Base-by-base conservation (phyloP, 768 basidiomycete species). In the Melanogaster broomeanus region DNA sequence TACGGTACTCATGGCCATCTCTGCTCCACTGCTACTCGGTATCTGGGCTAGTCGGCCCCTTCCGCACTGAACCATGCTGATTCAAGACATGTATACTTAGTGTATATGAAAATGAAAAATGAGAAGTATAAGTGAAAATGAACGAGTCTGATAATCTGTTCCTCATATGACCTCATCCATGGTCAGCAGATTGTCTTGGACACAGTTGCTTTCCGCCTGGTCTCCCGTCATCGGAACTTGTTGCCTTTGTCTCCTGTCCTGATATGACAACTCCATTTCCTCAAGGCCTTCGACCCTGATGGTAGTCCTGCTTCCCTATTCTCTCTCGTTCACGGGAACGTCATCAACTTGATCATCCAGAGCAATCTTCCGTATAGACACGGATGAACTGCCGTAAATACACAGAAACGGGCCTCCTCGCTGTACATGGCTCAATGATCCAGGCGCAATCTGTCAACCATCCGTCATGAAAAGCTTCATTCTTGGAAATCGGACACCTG, bases 341-440 rank as follows among this genome's bases (percentile, higher is more conserved):
- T 9, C 19, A 15, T 25, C 45, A 47, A 19, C 16, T 27, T 33
- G n/a, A 12, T 25, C 18, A 25, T 18, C 35, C 35, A 47, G 16
- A 47, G 24, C 13, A 27, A 22, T 46, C 37, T 47, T 52, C 55
- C 50, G 57, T 34, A 45, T 31, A n/a, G 43, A 38, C 42, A 44
- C 57, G 57, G 57, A 39, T 19, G 35, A 28, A 45, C 46, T 54
- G 24, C 42, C 42, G 16, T 45, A 40, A 16, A 38, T 37, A 24
- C 22, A 25, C 22, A 33, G 33, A 15, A 34, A 11, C 4, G 18
- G 35, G 7, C 2, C 8, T 49, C 49, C 53, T 51, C 54, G 47
- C 56, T 53, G 43, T 44, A 34, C 19, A n/a, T n/a, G n/a, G n/a
- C 19, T 43, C 55, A 49, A 48, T 44, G 28, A 27, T 45, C 39